Evolutionary conservation across 257 asterid genomes (phyloP).

Genomic region (Nicotiana undulata): DNA sequence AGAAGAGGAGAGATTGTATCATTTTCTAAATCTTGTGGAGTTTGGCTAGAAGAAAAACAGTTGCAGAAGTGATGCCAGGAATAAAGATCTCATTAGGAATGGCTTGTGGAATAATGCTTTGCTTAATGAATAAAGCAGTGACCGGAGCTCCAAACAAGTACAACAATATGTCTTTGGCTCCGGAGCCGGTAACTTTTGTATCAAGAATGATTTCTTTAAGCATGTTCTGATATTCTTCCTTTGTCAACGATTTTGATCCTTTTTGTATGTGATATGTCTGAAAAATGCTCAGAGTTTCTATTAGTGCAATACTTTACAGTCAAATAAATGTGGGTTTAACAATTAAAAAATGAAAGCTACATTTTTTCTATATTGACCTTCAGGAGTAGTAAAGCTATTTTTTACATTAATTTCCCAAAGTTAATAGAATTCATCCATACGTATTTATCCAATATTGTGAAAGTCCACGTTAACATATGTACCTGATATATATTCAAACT

Average conservation of each 20-base stretch:
- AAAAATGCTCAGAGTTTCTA: background rate
- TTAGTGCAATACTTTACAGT: background rate
- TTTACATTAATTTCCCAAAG: too few relatives aligned
- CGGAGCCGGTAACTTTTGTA: conserved; percentile 58
- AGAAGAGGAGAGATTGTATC: background rate
- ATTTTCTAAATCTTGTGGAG: conserved; percentile 34
- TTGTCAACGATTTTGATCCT: conserved; percentile 30
- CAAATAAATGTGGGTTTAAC: background rate
- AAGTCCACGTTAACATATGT: too few relatives aligned
- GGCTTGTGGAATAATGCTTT: conserved; percentile 31
- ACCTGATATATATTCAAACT: too few relatives aligned
- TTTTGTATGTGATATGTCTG: conserved; percentile 52
- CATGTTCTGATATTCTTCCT: conserved; percentile 61
- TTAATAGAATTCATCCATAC: too few relatives aligned
- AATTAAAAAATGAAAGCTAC: background rate
- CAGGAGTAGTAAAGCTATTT: too few relatives aligned
- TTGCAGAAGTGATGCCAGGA: conserved; percentile 57
- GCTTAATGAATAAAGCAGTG: conserved; percentile 43
- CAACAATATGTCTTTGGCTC: conserved; percentile 59
- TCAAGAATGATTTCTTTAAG: conserved; percentile 49
- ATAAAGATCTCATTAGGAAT: conserved; percentile 50
- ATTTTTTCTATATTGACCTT: background rate
- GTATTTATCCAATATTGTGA: too few relatives aligned
- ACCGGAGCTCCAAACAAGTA: conserved; percentile 63
- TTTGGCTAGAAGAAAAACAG: conserved; percentile 53